Evolutionary conservation across 1,284 basidiomycete genomes (phyloP).

Genomic region (Exobasidium rhododendri): DNA sequence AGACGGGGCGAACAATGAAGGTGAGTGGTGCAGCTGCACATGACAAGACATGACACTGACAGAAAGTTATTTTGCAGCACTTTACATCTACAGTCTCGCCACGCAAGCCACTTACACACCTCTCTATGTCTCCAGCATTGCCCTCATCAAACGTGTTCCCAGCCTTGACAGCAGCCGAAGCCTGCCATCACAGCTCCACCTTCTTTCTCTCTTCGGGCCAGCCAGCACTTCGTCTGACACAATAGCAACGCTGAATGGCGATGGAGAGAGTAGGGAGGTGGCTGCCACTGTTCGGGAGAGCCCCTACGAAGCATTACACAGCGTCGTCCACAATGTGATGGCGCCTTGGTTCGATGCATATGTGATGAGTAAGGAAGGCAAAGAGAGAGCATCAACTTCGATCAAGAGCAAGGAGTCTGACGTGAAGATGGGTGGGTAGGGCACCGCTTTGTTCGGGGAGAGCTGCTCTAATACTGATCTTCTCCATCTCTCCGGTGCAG

Average conservation of each 20-base stretch:
- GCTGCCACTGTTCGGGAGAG: slow-evolving; percentile 31
- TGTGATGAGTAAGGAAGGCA: slow-evolving; percentile 61
- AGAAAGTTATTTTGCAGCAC: slow-evolving; percentile 10
- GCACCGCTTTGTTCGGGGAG: too few relatives aligned
- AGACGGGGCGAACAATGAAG: slow-evolving; percentile 5
- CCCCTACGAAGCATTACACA: slow-evolving; percentile 92
- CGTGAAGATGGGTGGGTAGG: slow-evolving; percentile 70
- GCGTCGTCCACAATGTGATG: slow-evolving; percentile 91
- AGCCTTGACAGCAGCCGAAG: slow-evolving; percentile 75
- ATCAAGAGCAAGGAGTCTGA: slow-evolving; percentile 47
- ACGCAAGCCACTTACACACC: slow-evolving; percentile 75
- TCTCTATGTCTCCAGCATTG: slow-evolving; percentile 78
- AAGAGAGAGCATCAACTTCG: slow-evolving; percentile 26
- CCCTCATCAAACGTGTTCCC: slow-evolving; percentile 86
- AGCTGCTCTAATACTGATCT: too few relatives aligned
- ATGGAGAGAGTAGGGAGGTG: slow-evolving; percentile 4
- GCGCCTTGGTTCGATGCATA: slow-evolving; percentile 99
- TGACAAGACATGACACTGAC: too few relatives aligned
- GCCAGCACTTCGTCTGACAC: slow-evolving; percentile 60
- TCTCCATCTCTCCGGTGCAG: slow-evolving; percentile 54
- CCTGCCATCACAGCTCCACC: slow-evolving; percentile 80
- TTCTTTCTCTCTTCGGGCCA: slow-evolving; percentile 86
- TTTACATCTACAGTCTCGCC: slow-evolving; percentile 64
- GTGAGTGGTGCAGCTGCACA: slow-evolving; percentile 16
- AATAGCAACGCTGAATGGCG: not conserved